Base-by-base conservation (phyloP, 805 yeast genomes). In the Millerago galiae region DNA sequence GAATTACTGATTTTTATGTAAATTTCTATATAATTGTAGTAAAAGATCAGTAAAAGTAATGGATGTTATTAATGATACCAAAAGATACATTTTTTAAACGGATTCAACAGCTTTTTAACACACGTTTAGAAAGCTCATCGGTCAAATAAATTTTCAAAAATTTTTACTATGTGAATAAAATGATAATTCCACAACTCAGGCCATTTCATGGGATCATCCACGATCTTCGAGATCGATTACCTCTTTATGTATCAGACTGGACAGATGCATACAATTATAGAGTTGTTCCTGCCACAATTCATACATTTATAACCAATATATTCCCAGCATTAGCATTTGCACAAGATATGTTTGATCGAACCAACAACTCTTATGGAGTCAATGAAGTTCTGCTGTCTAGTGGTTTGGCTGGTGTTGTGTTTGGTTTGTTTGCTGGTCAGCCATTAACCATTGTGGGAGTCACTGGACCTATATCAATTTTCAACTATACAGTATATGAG, bases 361-460 rank as follows among this genome's bases (percentile, higher is more conserved):
- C 99, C 0, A 65, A 83, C 38, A 79, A 84, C 50, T 73, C 90
- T 11, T 91, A 88, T 55, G 99, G 99, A 3, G 83, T 93, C 4
- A 93, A 91, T 57, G 99, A 91, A 57, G 83, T 91, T 3, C 68
- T 91, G 18, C 56, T 93, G 57, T 72, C 93, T 7, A 79, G 90
- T 27, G 96, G 96, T 0, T 62, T 93, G 58, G 97, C 87, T 0
- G 97, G 98, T 0, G 73, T 90, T 5, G 79, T 86, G 2, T 91
- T 93, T 66, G 96, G 98, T 0, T 51, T 85, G 6, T 68, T 90
- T 43, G 72, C 84, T 0, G 98, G 97, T 0, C 96, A 90, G 53
- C 99, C 99, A 0, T 63, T 93, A 24, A 86, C 96, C 54, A 85
- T 91, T 21, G 98, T 93, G 8, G 99, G 99, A 4, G 97, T 91